phyloP scores from a whole-genome alignment of 1,284 basidiomycete species.

The Mycena citricolor region DNA sequence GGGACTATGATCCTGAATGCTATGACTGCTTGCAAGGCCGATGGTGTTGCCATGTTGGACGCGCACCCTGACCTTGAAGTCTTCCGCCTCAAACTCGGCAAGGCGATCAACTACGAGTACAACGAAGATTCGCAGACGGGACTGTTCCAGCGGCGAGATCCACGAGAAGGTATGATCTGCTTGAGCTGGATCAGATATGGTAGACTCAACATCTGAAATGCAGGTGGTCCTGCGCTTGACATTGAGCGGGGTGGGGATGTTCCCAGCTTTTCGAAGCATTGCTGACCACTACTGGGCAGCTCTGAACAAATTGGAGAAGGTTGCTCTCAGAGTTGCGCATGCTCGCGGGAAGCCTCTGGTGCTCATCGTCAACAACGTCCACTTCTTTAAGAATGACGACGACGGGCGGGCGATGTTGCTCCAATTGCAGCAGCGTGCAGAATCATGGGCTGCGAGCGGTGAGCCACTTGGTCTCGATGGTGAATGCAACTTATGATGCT shows the following conservation, averaged over 20 bases:
- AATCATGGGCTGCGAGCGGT: constrained; percentile 82
- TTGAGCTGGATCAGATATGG: not conserved
- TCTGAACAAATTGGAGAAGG: constrained; percentile 84
- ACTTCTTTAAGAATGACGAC: constrained; percentile 80
- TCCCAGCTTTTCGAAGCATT: constrained; percentile 5
- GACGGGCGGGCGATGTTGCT: constrained; percentile 74
- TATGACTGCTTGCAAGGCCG: constrained; percentile 73
- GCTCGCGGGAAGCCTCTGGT: constrained; percentile 68
- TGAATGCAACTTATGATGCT: constrained; percentile 16
- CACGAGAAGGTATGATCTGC: constrained; percentile 60
- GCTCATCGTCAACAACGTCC: constrained; percentile 76
- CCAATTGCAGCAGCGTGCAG: constrained; percentile 82
- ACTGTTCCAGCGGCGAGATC: constrained; percentile 80
- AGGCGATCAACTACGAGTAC: constrained; percentile 77
- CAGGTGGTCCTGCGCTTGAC: constrained; percentile 76
- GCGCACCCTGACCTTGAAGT: constrained; percentile 57
- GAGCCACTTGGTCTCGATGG: constrained; percentile 4
- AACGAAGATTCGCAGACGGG: constrained; percentile 79
- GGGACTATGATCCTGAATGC: constrained; percentile 81
- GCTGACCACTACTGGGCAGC: constrained; percentile 39
- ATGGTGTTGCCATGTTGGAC: constrained; percentile 57
- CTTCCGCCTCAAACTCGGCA: constrained; percentile 79
- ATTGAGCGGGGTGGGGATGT: constrained; percentile 78
- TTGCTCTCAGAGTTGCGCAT: constrained; percentile 65
- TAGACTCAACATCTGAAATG: constrained; percentile 1